Conservation (phyloP, 176 grass and related monocot genomes). For the Oropetium thomaeum region DNA sequence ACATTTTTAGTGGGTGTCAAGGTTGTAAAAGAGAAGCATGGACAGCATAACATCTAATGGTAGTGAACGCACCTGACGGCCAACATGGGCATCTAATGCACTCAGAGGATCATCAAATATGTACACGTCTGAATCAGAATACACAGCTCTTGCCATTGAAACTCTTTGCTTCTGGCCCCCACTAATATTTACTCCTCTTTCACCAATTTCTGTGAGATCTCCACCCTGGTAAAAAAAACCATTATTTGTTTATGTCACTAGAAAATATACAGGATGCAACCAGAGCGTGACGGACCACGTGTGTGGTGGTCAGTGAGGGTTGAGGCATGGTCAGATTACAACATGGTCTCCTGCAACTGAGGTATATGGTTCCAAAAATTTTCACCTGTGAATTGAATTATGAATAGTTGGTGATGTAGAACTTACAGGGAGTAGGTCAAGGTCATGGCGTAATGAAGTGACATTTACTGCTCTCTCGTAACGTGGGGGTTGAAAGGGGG, state of each 20-base stretch:
- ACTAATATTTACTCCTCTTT: conserved; percentile 99
- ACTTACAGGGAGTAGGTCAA: conserved; percentile 89
- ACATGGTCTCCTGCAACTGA: not conserved
- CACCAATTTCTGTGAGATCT: conserved; percentile 97
- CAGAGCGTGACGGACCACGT: not conserved
- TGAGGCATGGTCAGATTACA: not conserved
- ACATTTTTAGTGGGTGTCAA: not conserved
- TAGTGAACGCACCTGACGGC: conserved; percentile 74
- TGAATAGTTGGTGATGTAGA: conserved; percentile 9
- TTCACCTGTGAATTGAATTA: not conserved
- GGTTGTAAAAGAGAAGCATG: conserved; percentile 5
- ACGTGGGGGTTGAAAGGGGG: conserved; percentile 65
- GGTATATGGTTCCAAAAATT: not conserved
- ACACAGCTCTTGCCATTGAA: conserved; percentile 99
- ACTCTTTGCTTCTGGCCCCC: conserved; percentile 99
- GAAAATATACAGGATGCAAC: not conserved
- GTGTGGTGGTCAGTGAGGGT: not conserved
- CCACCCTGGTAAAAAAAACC: conserved; percentile 66
- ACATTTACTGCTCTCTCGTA: conserved; percentile 77
- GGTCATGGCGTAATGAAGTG: conserved; percentile 79
- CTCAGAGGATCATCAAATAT: conserved; percentile 99
- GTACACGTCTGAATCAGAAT: conserved; percentile 96
- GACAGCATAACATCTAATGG: not conserved
- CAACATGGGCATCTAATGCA: conserved; percentile 98
- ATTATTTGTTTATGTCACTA: conserved; percentile 6